phyloP scores from a whole-genome alignment of 2,329 filamentous ascomycete species.

The Cladosporium sp. region DNA sequence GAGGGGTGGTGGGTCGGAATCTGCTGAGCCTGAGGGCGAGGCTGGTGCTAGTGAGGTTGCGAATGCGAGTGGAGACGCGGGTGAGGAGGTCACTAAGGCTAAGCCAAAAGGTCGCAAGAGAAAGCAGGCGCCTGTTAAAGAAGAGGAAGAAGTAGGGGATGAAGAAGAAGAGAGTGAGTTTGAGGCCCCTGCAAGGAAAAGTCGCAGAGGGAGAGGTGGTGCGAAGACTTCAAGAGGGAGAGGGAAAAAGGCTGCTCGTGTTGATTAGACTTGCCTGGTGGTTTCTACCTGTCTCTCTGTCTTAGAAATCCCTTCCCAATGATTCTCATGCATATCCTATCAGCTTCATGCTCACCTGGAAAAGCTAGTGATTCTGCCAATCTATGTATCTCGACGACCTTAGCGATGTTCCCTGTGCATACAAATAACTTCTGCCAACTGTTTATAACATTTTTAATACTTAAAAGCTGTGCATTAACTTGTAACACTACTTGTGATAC shows the following conservation, averaged over 20 bases:
- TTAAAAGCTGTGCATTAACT: no score
- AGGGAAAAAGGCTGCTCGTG: slow-evolving; percentile 11
- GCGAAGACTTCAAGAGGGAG: slow-evolving; percentile 3
- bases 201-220: slow-evolving; percentile 15
- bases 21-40: slow-evolving; percentile 10
- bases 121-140: neutral
- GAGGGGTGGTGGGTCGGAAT: slow-evolving; percentile 13
- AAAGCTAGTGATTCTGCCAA: no score
- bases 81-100: neutral
- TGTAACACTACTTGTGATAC: no score
- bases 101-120: slow-evolving; percentile 6
- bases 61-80: neutral
- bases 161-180: slow-evolving; percentile 18
- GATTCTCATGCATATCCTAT: no score
- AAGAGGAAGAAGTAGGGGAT: slow-evolving; percentile 6
- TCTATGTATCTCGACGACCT: no score
- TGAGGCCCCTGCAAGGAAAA: slow-evolving; percentile 11
- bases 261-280: neutral
- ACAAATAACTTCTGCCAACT: no score
- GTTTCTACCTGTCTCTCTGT: no score
- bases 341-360: no score
- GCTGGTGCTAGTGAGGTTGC: neutral
- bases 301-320: no score
- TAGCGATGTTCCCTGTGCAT: no score
- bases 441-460: no score